phyloP scores from a whole-genome alignment of 2,329 filamentous ascomycete genomes.

The Macrophomina phaseolina region DNA sequence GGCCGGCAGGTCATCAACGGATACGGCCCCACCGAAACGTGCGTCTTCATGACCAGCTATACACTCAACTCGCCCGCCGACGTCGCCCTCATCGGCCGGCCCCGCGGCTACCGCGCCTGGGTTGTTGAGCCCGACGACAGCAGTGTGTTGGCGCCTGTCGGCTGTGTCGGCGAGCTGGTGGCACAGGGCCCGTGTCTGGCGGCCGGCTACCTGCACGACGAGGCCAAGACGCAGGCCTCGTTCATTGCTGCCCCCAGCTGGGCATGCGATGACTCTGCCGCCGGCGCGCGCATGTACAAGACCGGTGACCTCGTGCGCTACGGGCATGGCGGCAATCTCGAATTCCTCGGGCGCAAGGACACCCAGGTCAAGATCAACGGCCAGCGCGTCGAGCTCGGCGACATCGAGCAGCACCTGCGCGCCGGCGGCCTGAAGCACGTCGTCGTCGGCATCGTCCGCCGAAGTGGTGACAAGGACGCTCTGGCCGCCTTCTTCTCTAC shows the following conservation, averaged over 20 bases:
- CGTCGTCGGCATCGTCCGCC: background rate
- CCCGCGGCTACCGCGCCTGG: conserved; percentile 31
- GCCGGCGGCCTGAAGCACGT: conserved; percentile 15
- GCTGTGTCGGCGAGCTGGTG: conserved; percentile 42
- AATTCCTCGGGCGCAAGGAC: conserved; percentile 44
- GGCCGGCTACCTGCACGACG: conserved; percentile 41
- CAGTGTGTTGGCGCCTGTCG: conserved; percentile 41
- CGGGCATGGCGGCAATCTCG: conserved; percentile 41
- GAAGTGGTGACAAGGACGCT: background rate
- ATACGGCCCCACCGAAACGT: conserved; percentile 38
- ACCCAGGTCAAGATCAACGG: conserved; percentile 50
- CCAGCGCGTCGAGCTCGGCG: conserved; percentile 53
- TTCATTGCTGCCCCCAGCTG: conserved; percentile 36
- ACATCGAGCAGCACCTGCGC: conserved; percentile 51
- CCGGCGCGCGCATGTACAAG: conserved; percentile 36
- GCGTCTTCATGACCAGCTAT: background rate
- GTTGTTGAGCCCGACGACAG: conserved; percentile 41
- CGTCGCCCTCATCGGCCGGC: background rate
- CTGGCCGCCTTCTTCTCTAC: background rate
- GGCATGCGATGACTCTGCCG: background rate
- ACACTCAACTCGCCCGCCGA: background rate
- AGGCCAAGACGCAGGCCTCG: conserved; percentile 37
- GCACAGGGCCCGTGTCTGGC: conserved; percentile 43
- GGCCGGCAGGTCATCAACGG: conserved; percentile 42
- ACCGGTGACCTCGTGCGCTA: conserved; percentile 43